phyloP scores from a whole-genome alignment of 148 eudicot genomes.

The Bassia scoparia region DNA sequence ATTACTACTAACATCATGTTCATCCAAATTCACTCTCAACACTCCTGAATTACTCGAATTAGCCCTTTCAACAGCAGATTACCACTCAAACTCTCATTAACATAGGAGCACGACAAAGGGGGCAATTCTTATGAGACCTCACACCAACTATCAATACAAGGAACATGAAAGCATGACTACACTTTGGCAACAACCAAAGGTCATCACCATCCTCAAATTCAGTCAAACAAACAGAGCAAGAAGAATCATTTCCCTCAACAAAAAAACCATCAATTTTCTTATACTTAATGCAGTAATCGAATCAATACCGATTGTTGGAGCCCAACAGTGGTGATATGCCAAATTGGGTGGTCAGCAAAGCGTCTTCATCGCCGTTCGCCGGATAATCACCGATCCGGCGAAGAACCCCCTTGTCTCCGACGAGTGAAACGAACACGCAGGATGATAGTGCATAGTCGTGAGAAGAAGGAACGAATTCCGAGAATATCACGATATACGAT shows the following conservation, averaged over 20 bases:
- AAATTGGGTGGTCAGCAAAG: slow-evolving; percentile 61
- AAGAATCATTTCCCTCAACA: slow-evolving; percentile 41
- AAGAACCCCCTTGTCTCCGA: no score
- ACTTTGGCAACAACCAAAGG: slow-evolving; percentile 61
- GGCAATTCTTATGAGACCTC: slow-evolving; percentile 59
- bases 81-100: no score
- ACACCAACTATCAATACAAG: slow-evolving; percentile 67
- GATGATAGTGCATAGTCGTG: no score
- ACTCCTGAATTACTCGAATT: slow-evolving; percentile 9
- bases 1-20: background rate
- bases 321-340: slow-evolving; percentile 55
- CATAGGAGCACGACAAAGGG: slow-evolving; percentile 57
- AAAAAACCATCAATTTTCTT: slow-evolving; percentile 38
- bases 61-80: no score
- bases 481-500: no score
- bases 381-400: background rate
- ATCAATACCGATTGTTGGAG: slow-evolving; percentile 47
- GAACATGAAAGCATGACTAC: slow-evolving; percentile 62
- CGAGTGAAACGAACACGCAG: no score
- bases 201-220: slow-evolving; percentile 58
- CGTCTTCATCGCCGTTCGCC: background rate
- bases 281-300: slow-evolving; percentile 46
- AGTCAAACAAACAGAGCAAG: slow-evolving; percentile 58
- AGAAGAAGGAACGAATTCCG: no score
- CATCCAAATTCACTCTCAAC: slow-evolving; percentile 14